Evolutionary conservation across 192 early-diverging fungal genomes (phyloP), one percentile per base, ranked within the genome.

Genomic region (Helicostylum pulchrum): DNA sequence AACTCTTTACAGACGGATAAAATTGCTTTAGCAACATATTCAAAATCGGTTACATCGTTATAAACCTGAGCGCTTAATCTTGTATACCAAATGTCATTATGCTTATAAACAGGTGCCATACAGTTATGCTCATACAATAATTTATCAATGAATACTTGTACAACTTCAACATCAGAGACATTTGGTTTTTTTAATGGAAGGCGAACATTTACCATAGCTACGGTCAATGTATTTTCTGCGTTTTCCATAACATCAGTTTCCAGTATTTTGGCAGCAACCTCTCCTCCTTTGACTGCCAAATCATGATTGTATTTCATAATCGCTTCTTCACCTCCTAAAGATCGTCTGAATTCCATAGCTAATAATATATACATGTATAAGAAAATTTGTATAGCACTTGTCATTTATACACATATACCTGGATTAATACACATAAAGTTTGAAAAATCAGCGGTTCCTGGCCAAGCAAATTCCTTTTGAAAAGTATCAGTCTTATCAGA

Each of bases 41-140:
- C 71, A 57, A 84, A 84, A 53, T 84, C 82, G 5, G 61, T 34
- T 14, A 80, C 23, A 56, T 81, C 82, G 8, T 68, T 74, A 49
- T 84, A 84, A 19, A 88, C 81, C 64, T 89, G 86, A 0, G 85
- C 86, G 8, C 77, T 78, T 9, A 83, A 54, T 31, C 87, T 77
- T n/a, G 78, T 68, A 32, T 70, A 88, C 70, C 78, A 84, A 7
- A 64, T 19, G 2, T 66, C 77, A 26, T 59, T 73, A 66, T 85
- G 83, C 30, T 70, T 54, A 62, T 77, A 89, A 19, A 46, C 51
- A 26, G 62, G 17, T 5, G 17, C 68, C 47, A 65, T 58, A 21
- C 62, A 64, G 31, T 71, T 39, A 36, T 71, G 39, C 3, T 75
- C 54, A 3, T 62, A 61, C 0, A 78, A 57, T 14, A 68, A 62